phyloP scores from a whole-genome alignment of 2,329 filamentous ascomycete genomes.

The Ascosphaera acerosa region DNA sequence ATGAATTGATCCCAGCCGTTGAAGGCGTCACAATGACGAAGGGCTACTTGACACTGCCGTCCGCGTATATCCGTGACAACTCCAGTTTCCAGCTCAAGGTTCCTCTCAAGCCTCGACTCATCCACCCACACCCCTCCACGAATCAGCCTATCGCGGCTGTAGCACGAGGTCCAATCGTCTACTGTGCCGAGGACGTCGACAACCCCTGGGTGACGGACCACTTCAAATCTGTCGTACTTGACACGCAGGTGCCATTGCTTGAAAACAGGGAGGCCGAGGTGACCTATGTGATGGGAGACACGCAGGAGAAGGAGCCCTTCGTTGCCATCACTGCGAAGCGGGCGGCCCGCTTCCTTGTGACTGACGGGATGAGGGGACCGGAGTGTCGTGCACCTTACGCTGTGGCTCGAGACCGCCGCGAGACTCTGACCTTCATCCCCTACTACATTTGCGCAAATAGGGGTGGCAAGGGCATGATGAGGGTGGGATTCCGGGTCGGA shows the following conservation, averaged over 20 bases:
- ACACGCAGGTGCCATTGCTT: constrained; percentile 4
- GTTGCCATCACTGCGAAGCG: constrained; percentile 10
- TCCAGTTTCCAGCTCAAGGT: constrained; percentile 22
- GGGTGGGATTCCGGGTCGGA: constrained; percentile 13
- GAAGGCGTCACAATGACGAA: not conserved
- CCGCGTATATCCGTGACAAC: constrained; percentile 17
- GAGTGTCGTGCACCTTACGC: not conserved
- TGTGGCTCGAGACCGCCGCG: constrained; percentile 2
- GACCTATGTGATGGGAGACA: constrained; percentile 5
- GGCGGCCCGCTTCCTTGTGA: not conserved
- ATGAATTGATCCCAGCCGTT: constrained; percentile 8
- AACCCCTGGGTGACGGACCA: constrained; percentile 30
- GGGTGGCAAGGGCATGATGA: constrained; percentile 28
- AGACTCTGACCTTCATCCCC: constrained; percentile 24
- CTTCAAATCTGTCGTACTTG: constrained; percentile 7
- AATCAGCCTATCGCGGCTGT: constrained; percentile 29
- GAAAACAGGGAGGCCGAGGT: constrained; percentile 5
- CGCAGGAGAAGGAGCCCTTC: constrained; percentile 5
- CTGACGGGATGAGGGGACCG: not conserved
- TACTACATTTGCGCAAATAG: constrained; percentile 31
- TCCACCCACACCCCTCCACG: constrained; percentile 30
- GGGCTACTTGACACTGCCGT: constrained; percentile 23
- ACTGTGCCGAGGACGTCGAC: constrained; percentile 34
- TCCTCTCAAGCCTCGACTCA: constrained; percentile 23
- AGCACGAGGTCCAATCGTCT: constrained; percentile 32